Conservation (phyloP, 345 rosid genomes). For the Linum usitatissimum region DNA sequence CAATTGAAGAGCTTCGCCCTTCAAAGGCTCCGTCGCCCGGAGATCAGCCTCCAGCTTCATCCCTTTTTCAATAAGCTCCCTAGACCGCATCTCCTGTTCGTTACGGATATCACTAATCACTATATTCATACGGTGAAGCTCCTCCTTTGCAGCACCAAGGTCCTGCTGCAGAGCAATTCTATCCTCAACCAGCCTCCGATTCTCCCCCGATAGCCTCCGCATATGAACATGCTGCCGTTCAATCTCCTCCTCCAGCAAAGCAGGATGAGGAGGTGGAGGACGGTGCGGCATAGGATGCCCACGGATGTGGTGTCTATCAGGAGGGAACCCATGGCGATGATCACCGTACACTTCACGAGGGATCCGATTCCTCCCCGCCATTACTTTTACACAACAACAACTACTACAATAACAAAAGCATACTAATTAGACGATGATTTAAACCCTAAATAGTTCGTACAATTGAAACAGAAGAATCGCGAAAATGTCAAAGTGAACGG, state of each 20-base stretch:
- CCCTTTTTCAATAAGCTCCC: constrained; percentile 74
- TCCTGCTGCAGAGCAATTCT: constrained; percentile 62
- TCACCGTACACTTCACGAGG: constrained; percentile 56
- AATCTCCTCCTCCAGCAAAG: constrained; percentile 77
- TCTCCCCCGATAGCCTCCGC: constrained; percentile 62
- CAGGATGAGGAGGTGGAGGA: constrained; percentile 53
- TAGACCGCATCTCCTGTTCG: constrained; percentile 52
- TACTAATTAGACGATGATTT: background rate
- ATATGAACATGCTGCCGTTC: constrained; percentile 72
- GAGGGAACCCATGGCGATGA: constrained; percentile 43
- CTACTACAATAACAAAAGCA: background rate
- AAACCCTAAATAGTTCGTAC: no score
- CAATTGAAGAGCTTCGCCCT: constrained; percentile 57
- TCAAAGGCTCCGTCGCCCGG: constrained; percentile 69
- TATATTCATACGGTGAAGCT: constrained; percentile 67
- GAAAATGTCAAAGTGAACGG: no score
- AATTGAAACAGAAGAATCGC: no score
- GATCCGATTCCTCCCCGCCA: constrained; percentile 80
- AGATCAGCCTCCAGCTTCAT: constrained; percentile 78
- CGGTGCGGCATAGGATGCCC: constrained; percentile 53
- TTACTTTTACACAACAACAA: constrained; percentile 9
- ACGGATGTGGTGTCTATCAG: constrained; percentile 50
- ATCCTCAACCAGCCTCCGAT: constrained; percentile 64
- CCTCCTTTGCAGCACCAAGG: constrained; percentile 74
- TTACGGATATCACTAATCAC: constrained; percentile 51